These are phyloP conservation scores for Teunomyces lycoperdinae DNA, from an alignment of 805 yeast genomes.

Conservation along the genomic window DNA sequence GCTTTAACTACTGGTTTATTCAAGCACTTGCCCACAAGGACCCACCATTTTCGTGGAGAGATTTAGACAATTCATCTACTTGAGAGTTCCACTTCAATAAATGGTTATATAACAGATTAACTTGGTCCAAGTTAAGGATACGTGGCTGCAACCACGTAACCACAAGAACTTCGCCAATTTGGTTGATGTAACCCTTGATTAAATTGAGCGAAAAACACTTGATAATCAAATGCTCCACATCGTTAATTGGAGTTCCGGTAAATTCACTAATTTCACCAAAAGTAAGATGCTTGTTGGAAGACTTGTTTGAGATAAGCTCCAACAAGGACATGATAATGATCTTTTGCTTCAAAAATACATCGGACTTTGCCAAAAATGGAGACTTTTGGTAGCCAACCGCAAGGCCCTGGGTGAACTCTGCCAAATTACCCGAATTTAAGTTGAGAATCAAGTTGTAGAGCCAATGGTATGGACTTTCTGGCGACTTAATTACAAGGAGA, in stretches of 20 bases:
- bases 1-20: neutral
- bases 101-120: slow-evolving; percentile 68
- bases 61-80: slow-evolving; percentile 57
- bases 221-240: slow-evolving; percentile 89
- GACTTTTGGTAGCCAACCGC: slow-evolving; percentile 35
- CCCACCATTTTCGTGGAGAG: slow-evolving; percentile 38
- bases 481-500: slow-evolving; percentile 45
- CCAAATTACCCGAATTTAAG: slow-evolving; percentile 76
- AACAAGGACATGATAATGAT: slow-evolving; percentile 88
- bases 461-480: slow-evolving; percentile 59
- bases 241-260: slow-evolving; percentile 66
- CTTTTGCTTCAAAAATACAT: slow-evolving; percentile 78
- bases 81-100: slow-evolving; percentile 75
- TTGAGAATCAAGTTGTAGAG: slow-evolving; percentile 65
- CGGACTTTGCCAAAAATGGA: slow-evolving; percentile 57
- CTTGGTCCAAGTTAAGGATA: slow-evolving; percentile 79
- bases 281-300: slow-evolving; percentile 69
- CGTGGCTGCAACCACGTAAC: slow-evolving; percentile 97
- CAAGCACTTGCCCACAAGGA: slow-evolving; percentile 37
- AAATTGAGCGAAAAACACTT: slow-evolving; percentile 83
- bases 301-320: slow-evolving; percentile 76
- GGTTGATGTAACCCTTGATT: slow-evolving; percentile 87
- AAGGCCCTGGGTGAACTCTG: slow-evolving; percentile 54
- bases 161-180: slow-evolving; percentile 72
- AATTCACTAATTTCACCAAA: slow-evolving; percentile 67